Conservation (phyloP, 768 basidiomycete genomes). For the Boletus edulis region DNA sequence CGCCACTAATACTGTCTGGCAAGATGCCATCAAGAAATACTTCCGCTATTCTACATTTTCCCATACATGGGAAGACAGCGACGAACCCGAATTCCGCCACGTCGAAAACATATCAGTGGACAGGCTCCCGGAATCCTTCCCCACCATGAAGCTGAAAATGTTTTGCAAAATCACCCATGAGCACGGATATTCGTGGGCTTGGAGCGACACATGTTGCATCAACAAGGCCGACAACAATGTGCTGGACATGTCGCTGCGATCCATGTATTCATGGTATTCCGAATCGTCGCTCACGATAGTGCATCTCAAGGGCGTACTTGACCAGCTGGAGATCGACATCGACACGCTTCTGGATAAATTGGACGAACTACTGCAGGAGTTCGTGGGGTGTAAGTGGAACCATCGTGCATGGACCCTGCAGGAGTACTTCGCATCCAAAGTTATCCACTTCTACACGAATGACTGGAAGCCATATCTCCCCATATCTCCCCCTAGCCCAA, state of each 20-base stretch:
- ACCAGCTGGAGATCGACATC: neutral
- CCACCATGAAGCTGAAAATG: slow-evolving; percentile 5
- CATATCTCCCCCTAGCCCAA: neutral
- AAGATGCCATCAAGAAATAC: neutral
- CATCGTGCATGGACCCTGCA: slow-evolving; percentile 21
- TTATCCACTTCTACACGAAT: slow-evolving; percentile 22
- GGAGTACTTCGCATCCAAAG: slow-evolving; percentile 21
- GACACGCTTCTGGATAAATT: neutral
- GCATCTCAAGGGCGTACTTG: slow-evolving; percentile 16
- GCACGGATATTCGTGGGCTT: slow-evolving; percentile 20
- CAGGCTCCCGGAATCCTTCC: neutral
- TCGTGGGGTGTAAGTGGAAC: slow-evolving; percentile 21
- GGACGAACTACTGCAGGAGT: slow-evolving; percentile 2
- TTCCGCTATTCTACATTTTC: slow-evolving; percentile 20
- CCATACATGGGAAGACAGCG: slow-evolving; percentile 18
- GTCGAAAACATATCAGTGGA: slow-evolving; percentile 2
- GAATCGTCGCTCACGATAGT: slow-evolving; percentile 23
- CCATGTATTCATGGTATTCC: slow-evolving; percentile 29
- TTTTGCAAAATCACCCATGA: slow-evolving; percentile 11
- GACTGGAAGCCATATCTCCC: slow-evolving; percentile 23
- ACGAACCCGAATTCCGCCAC: slow-evolving; percentile 7
- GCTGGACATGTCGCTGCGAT: slow-evolving; percentile 15
- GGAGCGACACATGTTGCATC: slow-evolving; percentile 27
- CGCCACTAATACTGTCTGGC: neutral
- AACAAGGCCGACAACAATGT: slow-evolving; percentile 19